Evolutionary conservation across 495 filamentous ascomycete genomes (phyloP), one percentile per base, ranked within the genome.

Genomic region (Echria macrotheca): DNA sequence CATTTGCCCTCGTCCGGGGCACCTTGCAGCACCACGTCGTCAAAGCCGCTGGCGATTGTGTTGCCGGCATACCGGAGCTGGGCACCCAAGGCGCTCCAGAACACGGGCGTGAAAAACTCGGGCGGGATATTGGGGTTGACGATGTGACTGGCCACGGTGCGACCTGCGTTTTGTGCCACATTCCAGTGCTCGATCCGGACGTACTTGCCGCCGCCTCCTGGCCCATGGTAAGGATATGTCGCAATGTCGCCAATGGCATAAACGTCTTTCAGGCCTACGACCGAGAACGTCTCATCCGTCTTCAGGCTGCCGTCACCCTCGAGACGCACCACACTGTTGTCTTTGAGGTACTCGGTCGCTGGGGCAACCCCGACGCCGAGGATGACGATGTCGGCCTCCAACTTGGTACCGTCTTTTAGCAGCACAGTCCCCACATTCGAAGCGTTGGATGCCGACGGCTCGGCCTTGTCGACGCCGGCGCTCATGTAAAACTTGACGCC

Each of bases 181-280:
- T 96, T 90, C 91, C 91, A 98, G 64, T 98, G 93, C 72, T 98
- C 94, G 65, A 96, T 95, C 47, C 88, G 71, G 4, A 72, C 78
- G 21, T 72, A 72, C 4, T 70, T 73, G 45, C 87, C 85, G 52
- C 83, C 70, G 1, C 85, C 79, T n/a, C 87, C 89, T 0, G 91
- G 91, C 1, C 91, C 91, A 63, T 89, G 78, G 70, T 96, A 98
- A 0, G 91, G 91, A 60, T 89, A 96, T 1, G 89, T 93, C 6
- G 93, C 91, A 47, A 98, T 97, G 63, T 98, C 93, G 41, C 93
- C 93, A 52, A 98, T 84, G 31, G 93, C 93, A 61, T 86, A 97
- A 44, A 96, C 91, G 58, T 88, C 83, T 42, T 84, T 75, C 1
- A 90, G 65, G 2, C 82, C 82, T 0, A 78, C 66, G 12, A 97